These are phyloP conservation scores for Thermochaetoides dissita DNA, from an alignment of 2,329 filamentous ascomycete species.

Conservation along the genomic window DNA sequence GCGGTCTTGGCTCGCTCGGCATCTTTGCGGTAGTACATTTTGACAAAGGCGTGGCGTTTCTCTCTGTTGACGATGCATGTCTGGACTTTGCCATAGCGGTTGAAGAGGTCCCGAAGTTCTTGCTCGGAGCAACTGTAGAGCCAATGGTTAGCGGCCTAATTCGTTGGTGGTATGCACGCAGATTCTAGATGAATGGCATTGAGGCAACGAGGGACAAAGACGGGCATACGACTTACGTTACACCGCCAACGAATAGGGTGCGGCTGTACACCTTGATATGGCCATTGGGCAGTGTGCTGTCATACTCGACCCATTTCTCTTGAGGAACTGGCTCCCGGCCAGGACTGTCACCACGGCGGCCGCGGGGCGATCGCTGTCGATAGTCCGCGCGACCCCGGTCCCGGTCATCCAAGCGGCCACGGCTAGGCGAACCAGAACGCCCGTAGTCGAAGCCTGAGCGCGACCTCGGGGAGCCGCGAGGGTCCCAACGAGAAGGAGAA, in stretches of 20 bases:
- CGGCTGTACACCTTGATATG: conserved; percentile 87
- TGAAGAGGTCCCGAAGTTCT: conserved; percentile 71
- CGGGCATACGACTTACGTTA: conserved; percentile 49
- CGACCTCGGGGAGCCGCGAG: conserved; percentile 49
- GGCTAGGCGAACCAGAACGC: conserved; percentile 47
- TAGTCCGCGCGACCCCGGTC: conserved; percentile 51
- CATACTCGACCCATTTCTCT: conserved; percentile 67
- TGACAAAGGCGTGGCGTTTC: conserved; percentile 96
- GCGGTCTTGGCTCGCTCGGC: conserved; percentile 71
- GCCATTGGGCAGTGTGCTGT: conserved; percentile 57
- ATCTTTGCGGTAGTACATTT: conserved; percentile 85
- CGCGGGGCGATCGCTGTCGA: conserved; percentile 73
- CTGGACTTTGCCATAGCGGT: conserved; percentile 73
- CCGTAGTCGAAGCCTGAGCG: conserved; percentile 57
- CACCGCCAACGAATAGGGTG: conserved; percentile 91
- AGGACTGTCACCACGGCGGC: conserved; percentile 52
- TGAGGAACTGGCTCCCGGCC: conserved; percentile 17
- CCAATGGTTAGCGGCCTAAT: not conserved
- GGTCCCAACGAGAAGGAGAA: conserved; percentile 63
- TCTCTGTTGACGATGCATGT: conserved; percentile 97
- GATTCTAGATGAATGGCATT: too few relatives aligned
- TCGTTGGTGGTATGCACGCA: too few relatives aligned
- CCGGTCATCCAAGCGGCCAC: conserved; percentile 36
- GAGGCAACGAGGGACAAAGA: not conserved
- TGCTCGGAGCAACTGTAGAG: conserved; percentile 53